Base-by-base conservation (phyloP, 2,329 filamentous ascomycete genomes). In the Lasiodiplodia theobromae region DNA sequence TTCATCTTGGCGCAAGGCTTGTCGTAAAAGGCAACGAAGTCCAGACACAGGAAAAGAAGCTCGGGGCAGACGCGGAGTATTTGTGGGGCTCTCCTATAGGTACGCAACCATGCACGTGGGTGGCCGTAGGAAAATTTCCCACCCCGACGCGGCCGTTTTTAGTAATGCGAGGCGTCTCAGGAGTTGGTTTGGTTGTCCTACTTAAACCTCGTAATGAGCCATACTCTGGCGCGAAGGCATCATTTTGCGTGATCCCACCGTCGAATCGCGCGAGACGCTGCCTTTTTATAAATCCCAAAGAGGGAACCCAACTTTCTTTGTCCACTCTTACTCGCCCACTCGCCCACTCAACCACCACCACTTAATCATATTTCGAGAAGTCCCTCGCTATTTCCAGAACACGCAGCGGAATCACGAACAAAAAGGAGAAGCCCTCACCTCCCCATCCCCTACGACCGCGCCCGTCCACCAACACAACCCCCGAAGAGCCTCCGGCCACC, bases 231-330 rank as follows among this genome's bases (percentile, higher is more conserved):
- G 10, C 23, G 25, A 64, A 64, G 60, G 60, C 60, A 64, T 52
- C 60, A 64, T 64, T 51, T 64, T 64, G 60, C 60, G 60, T 64
- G 60, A 64, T 64, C 31, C 11, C 25, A 38, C 60, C 38, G 51
- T 21, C 11, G 8, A n/a, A 64, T 64, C 60, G 60, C 60, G 60
- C 60, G 47, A 64, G 28, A 5, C 16, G n/a, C 60, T 34, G 16
- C 18, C n/a, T 64, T 52, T n/a, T 47, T 21, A 47, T 28, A 52
- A 52, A 2, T 16, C 44, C 60, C 44, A 25, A 31, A 18, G n/a
- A 31, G n/a, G 38, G 16, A 62, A 52, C 25, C 31, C 31, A 34
- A 34, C 54, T n/a, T 34, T 14, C 53, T 25, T 34, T 25, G 21
- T 58, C 37, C n/a, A 23, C 5, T 12, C n/a, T 37, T 23, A 18